phyloP scores from a whole-genome alignment of 1,284 basidiomycete species.

The Lentinula novae-zelandiae region DNA sequence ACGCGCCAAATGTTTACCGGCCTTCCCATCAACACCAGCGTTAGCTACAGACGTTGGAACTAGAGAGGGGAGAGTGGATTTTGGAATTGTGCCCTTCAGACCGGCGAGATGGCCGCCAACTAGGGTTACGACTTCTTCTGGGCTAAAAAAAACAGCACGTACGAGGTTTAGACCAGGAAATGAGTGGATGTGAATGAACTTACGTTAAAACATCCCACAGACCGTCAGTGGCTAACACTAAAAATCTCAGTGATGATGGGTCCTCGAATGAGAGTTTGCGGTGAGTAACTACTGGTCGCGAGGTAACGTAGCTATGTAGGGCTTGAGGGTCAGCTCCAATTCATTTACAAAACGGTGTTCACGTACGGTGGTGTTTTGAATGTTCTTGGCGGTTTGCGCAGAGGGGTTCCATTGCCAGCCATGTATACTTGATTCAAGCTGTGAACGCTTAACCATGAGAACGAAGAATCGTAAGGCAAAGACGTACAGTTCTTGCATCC shows the following conservation, averaged over 20 bases:
- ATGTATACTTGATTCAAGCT: slow-evolving; percentile 70
- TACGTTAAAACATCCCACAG: slow-evolving; percentile 88
- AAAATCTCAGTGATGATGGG: slow-evolving; percentile 49
- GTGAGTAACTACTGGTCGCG: slow-evolving; percentile 87
- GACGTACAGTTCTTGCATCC: slow-evolving; percentile 70
- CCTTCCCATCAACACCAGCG: slow-evolving; percentile 65
- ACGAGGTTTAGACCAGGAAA: not conserved
- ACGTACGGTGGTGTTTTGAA: slow-evolving; percentile 88
- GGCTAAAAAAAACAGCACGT: slow-evolving; percentile 35
- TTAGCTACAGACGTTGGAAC: slow-evolving; percentile 54
- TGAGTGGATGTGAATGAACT: not conserved
- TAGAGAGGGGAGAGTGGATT: slow-evolving; percentile 47
- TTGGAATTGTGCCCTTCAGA: slow-evolving; percentile 60
- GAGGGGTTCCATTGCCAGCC: slow-evolving; percentile 54
- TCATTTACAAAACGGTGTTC: too few species aligned
- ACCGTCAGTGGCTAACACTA: slow-evolving; percentile 92
- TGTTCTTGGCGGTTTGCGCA: slow-evolving; percentile 55
- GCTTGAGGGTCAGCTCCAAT: not conserved
- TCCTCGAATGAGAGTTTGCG: slow-evolving; percentile 53
- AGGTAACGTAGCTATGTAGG: slow-evolving; percentile 54
- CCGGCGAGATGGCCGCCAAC: slow-evolving; percentile 83
- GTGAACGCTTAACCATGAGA: not conserved
- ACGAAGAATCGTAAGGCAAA: not conserved
- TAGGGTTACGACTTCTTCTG: slow-evolving; percentile 92
- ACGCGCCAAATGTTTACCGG: slow-evolving; percentile 55